Base-by-base conservation (phyloP, 2,329 filamentous ascomycete species). In the Aureobasidium leucospermi region DNA sequence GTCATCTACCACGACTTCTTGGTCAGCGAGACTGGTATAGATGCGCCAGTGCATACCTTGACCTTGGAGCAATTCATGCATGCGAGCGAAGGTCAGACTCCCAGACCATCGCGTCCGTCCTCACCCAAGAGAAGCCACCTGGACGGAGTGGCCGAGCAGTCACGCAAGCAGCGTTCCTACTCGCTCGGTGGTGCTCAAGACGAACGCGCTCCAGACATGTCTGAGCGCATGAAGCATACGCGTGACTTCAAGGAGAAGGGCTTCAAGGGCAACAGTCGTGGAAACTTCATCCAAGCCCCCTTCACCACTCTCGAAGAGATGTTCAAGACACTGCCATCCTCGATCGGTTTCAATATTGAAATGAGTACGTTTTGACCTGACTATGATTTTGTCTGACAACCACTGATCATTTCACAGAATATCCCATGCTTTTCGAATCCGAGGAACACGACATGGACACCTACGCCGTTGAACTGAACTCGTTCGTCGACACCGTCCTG, bases 1-100 rank as follows among this genome's bases (percentile, higher is more conserved):
- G 93, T 99, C 64, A 96, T 99, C 68, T 99, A 99, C 70, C 94
- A 99, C 70, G 94, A 99, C 73, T 99, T 99, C 69, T 80, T 97
- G 13, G 94, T 99, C 71, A 96, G 91, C 70, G 94, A 99, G 75
- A 97, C 94, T 0, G 94, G 95, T 9, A 94, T 96, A 58, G 94
- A 99, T 69, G 94, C 94, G 0, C 94, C 94, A 0, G 93, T 99
- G 1, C 94, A 99, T 70, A 96, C 90, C 0, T 78, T 99, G 64
- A 99, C 94, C 0, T 77, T 97, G 4, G 93, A 99, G 69, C 94
- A 96, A 79, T 97, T 97, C 70, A 81, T 97, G 19, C 90, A 96
- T 70, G 86, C 96, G 67, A 92, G 90, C 65, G 75, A 85, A 68
- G 79, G 76, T 63, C 70, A 74, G 65, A 76, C 64, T 13, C 75